Percentiles rank a stretch among this genome's conserved stretches.
Evolutionary conservation across 129 eudicot species (phyloP).

Genomic region (Helichrysum umbraculigerum): DNA sequence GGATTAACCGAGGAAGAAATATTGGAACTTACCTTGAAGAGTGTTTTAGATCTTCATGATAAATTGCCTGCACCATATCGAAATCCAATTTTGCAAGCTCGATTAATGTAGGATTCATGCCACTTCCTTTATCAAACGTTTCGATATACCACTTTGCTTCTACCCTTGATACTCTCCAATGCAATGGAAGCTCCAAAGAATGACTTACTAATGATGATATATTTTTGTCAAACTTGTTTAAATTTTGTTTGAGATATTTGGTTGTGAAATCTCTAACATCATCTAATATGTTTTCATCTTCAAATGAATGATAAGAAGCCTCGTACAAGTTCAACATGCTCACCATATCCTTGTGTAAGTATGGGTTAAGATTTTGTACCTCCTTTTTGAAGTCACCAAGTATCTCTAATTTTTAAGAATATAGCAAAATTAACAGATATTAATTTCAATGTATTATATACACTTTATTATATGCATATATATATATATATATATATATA

Average conservation of each 20-base stretch:
- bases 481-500: too few species aligned
- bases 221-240: neutral
- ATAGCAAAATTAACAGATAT: too few species aligned
- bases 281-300: constrained; percentile 25
- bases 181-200: constrained; percentile 32
- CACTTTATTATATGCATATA: too few species aligned
- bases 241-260: constrained; percentile 4
- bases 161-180: constrained; percentile 30
- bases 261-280: constrained; percentile 25
- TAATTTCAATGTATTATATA: too few species aligned
- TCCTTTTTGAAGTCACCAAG: too few species aligned
- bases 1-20: too few species aligned
- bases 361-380: neutral
- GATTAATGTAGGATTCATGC: constrained; percentile 7
- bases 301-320: constrained; percentile 30
- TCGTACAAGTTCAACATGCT: constrained; percentile 31
- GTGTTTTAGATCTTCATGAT: constrained; percentile 31
- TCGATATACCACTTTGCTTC: constrained; percentile 34
- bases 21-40: constrained; percentile 19
- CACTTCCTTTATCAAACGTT: neutral
- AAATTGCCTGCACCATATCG: constrained; percentile 28
- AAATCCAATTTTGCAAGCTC: constrained; percentile 36
- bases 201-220: constrained; percentile 20
- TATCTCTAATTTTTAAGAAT: too few species aligned
- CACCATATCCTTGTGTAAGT: neutral